Percentiles rank a stretch among this genome's conserved stretches.
phyloP scores from a whole-genome alignment of 2,329 filamentous ascomycete genomes.

The Penicillium sp. region DNA sequence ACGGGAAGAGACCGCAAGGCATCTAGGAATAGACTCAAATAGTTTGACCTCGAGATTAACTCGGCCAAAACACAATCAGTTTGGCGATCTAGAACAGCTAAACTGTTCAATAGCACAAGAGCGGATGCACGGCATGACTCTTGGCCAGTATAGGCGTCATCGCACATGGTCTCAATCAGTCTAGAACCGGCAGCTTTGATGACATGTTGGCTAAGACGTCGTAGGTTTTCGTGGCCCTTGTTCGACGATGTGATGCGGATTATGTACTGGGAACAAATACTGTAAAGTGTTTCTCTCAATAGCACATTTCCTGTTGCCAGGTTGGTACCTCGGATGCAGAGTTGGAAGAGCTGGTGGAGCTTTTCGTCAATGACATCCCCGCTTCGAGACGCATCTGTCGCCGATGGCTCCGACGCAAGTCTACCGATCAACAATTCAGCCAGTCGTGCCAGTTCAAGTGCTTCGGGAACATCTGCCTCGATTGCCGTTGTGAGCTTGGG shows the following conservation, averaged over 20 bases:
- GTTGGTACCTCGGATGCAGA: conserved; percentile 75
- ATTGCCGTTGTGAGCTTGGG: conserved; percentile 81
- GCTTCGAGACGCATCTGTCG: conserved; percentile 44
- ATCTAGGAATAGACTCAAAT: conserved; percentile 85
- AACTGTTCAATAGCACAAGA: conserved; percentile 74
- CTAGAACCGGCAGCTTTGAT: conserved; percentile 78
- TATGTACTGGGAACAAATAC: conserved; percentile 84
- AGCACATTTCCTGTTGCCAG: conserved; percentile 68
- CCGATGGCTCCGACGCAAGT: conserved; percentile 37
- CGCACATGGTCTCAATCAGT: conserved; percentile 81
- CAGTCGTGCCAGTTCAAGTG: conserved; percentile 74
- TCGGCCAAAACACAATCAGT: conserved; percentile 76
- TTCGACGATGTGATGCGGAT: conserved; percentile 58
- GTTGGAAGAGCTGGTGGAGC: conserved; percentile 85
- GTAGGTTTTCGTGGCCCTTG: conserved; percentile 49
- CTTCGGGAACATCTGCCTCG: conserved; percentile 65
- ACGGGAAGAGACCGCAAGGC: conserved; percentile 73
- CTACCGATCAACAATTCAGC: conserved; percentile 60
- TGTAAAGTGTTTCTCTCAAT: conserved; percentile 82
- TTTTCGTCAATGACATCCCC: conserved; percentile 81
- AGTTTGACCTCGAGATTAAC: conserved; percentile 79
- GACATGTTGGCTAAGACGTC: conserved; percentile 60
- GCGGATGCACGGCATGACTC: conserved; percentile 80
- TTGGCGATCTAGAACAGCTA: conserved; percentile 70
- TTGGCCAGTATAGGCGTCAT: conserved; percentile 86